Conservation (phyloP, 345 rosid genomes). For the Chamaenerion angustifolium region DNA sequence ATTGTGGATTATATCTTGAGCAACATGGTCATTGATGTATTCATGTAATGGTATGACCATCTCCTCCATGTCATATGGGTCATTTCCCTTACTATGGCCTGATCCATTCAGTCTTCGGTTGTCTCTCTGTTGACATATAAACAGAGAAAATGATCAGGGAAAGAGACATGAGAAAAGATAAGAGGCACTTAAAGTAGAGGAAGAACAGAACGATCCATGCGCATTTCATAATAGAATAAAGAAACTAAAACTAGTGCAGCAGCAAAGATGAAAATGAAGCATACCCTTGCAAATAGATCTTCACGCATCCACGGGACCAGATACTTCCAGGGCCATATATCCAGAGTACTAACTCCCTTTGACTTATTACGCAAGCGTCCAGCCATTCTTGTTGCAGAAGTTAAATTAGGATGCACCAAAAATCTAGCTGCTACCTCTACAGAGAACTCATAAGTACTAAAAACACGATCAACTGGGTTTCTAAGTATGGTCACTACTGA, state of each 20-base stretch:
- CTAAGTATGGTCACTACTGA: conserved; percentile 87
- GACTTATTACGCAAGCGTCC: conserved; percentile 41
- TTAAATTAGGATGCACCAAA: conserved; percentile 87
- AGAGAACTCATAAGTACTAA: conserved; percentile 91
- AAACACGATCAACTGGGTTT: conserved; percentile 75
- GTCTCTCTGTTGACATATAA: conserved; percentile 51
- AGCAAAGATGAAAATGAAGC: conserved; percentile 5
- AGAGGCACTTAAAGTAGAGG: too few species aligned
- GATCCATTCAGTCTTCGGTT: conserved; percentile 35
- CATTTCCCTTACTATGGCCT: conserved; percentile 22
- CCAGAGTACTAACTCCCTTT: conserved; percentile 72
- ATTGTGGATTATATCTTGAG: conserved; percentile 77
- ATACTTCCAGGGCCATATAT: conserved; percentile 99
- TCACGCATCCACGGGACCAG: conserved; percentile 98
- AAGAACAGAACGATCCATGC: not conserved
- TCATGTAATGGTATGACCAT: conserved; percentile 70
- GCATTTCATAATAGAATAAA: not conserved
- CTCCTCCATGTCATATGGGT: conserved; percentile 72
- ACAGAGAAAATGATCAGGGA: not conserved
- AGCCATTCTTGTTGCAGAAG: conserved; percentile 61
- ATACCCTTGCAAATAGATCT: conserved; percentile 87
- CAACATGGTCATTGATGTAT: conserved; percentile 54
- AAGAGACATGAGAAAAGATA: not conserved
- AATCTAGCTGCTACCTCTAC: conserved; percentile 94
- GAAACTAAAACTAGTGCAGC: not conserved